phyloP scores from a whole-genome alignment of 2,329 filamentous ascomycete genomes.

The Alternaria sp. region DNA sequence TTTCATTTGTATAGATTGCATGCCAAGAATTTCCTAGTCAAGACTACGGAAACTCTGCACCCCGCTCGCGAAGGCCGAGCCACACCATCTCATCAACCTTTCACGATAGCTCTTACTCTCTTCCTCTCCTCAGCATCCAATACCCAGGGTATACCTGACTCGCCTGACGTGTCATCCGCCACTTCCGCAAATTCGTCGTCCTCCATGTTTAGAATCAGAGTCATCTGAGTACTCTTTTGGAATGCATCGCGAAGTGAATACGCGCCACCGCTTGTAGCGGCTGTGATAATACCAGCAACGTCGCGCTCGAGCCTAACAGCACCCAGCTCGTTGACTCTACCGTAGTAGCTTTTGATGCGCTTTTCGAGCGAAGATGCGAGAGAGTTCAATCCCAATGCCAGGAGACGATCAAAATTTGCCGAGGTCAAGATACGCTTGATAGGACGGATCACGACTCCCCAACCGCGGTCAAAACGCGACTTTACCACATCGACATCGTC shows the following conservation, averaged over 20 bases:
- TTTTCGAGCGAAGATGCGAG: constrained; percentile 85
- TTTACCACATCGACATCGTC: constrained; percentile 71
- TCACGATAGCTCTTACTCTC: constrained; percentile 74
- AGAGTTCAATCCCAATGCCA: constrained; percentile 76
- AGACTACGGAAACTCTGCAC: neutral
- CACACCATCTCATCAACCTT: constrained; percentile 23
- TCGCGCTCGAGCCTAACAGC: constrained; percentile 86
- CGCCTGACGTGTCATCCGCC: constrained; percentile 55
- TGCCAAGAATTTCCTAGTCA: constrained; percentile 23
- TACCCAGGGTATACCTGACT: constrained; percentile 73
- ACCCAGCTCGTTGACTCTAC: constrained; percentile 80
- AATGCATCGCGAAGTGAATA: constrained; percentile 83
- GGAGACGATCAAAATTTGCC: constrained; percentile 76
- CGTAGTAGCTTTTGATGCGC: constrained; percentile 80
- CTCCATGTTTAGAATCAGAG: constrained; percentile 91
- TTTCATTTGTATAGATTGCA: constrained; percentile 26
- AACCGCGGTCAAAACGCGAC: constrained; percentile 81
- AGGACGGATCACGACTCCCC: constrained; percentile 85
- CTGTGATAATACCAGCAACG: constrained; percentile 74
- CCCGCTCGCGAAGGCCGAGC: neutral
- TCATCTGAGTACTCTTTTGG: constrained; percentile 77
- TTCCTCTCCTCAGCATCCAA: constrained; percentile 76
- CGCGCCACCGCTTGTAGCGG: constrained; percentile 70
- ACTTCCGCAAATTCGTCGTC: constrained; percentile 94
- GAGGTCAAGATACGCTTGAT: constrained; percentile 84